phyloP scores from a whole-genome alignment of 345 rosid species.

The Conringia planisiliqua region DNA sequence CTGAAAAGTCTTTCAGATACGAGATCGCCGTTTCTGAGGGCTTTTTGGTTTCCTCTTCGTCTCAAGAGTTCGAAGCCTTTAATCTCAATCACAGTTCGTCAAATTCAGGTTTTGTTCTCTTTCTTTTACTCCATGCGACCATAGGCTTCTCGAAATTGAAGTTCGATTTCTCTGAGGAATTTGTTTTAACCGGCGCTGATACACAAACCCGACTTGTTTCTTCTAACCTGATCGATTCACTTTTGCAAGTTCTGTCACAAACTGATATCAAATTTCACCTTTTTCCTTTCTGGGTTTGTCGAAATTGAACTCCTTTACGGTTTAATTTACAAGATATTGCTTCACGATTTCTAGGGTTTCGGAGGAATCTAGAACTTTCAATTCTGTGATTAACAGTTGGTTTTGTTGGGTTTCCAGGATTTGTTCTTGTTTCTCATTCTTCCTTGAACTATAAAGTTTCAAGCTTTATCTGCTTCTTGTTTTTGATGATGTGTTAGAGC shows the following conservation, averaged over 20 bases:
- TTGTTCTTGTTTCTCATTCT: not conserved
- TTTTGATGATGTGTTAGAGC: not conserved
- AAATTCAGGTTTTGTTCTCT: not conserved
- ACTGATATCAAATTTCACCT: not conserved
- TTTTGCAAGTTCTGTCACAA: not conserved
- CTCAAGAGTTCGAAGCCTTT: slow-evolving; percentile 5
- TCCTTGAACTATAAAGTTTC: not conserved
- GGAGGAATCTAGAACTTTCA: not conserved
- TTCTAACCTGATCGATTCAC: not conserved
- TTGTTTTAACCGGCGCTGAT: not conserved
- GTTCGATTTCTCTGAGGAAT: not conserved
- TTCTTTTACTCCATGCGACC: not conserved
- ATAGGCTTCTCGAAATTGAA: not conserved
- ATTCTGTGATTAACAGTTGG: not conserved
- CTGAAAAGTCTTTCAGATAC: not conserved
- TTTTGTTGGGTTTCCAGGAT: not conserved
- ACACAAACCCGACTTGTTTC: slow-evolving; percentile 2
- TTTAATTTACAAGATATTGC: not conserved
- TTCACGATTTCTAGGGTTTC: slow-evolving; percentile 22
- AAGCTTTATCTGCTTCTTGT: not conserved
- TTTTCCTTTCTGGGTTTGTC: not conserved
- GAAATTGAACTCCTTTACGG: slow-evolving; percentile 5
- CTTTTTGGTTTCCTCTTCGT: not conserved
- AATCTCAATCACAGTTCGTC: not conserved
- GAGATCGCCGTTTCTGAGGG: slow-evolving; percentile 27